Percentiles rank a stretch among this genome's conserved stretches.
phyloP scores from a whole-genome alignment of 1,139 yeast species.

The Yamadazyma epiphylla region DNA sequence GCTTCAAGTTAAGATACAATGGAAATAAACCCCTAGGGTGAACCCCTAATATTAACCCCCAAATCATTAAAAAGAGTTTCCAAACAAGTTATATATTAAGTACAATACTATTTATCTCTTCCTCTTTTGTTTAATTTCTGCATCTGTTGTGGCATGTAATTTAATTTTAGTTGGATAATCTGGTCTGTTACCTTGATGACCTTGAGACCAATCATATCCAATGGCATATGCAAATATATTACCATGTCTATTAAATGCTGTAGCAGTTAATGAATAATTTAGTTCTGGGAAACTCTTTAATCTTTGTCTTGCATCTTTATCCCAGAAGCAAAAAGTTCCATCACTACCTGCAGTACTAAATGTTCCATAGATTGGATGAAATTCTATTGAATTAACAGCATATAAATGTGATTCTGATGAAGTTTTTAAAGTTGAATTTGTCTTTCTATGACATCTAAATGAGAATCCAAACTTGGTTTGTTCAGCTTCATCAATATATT shows the following conservation, averaged over 20 bases:
- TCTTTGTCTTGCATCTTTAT: conserved; percentile 86
- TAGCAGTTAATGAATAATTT: conserved; percentile 70
- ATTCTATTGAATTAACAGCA: conserved; percentile 74
- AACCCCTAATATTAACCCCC: no score
- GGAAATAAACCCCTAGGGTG: no score
- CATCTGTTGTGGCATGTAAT: conserved; percentile 81
- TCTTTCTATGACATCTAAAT: conserved; percentile 88
- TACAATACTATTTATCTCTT: conserved; percentile 51
- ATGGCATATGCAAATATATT: conserved; percentile 85
- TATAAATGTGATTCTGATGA: conserved; percentile 54
- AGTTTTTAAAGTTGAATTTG: conserved; percentile 28
- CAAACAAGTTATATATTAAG: no score
- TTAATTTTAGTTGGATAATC: conserved; percentile 75
- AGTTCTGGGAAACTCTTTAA: conserved; percentile 75
- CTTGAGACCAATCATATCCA: conserved; percentile 95
- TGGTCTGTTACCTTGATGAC: conserved; percentile 71
- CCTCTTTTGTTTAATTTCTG: conserved; percentile 80
- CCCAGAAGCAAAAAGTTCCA: conserved; percentile 95
- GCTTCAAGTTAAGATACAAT: no score
- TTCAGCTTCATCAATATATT: conserved; percentile 80
- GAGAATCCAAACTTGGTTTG: conserved; percentile 76
- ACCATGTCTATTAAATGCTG: conserved; percentile 82
- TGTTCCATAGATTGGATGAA: conserved; percentile 90
- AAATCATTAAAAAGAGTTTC: no score
- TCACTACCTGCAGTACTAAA: conserved; percentile 94